Conservation (phyloP, 768 basidiomycete species). For the Lentinula lateritia region DNA sequence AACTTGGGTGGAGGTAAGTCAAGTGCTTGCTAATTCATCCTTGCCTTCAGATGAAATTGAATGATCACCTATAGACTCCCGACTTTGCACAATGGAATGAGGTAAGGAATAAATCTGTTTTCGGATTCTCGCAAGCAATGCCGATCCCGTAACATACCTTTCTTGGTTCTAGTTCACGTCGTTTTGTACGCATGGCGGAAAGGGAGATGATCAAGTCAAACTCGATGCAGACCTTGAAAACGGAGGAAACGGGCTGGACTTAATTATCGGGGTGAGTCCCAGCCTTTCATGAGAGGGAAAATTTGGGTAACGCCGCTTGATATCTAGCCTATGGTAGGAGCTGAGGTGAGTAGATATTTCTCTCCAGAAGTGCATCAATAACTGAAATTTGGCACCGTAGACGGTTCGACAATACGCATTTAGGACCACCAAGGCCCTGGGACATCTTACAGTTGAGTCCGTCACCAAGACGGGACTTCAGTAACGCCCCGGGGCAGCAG, state of each 20-base stretch:
- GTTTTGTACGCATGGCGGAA: background rate
- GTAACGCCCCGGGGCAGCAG: too few species aligned
- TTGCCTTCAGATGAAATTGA: background rate
- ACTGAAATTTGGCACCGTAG: background rate
- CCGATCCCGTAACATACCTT: too few species aligned
- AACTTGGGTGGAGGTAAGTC: background rate
- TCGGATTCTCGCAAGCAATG: too few species aligned
- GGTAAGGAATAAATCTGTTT: background rate
- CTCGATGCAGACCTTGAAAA: background rate
- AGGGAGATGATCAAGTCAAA: background rate
- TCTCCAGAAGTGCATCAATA: background rate
- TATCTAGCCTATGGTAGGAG: background rate
- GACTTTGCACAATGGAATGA: background rate
- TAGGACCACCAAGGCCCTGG: background rate
- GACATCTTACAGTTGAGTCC: background rate
- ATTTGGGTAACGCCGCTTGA: background rate
- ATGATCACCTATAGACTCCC: background rate
- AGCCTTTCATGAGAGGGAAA: too few species aligned
- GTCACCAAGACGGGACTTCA: background rate
- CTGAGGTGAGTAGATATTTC: background rate
- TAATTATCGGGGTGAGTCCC: background rate
- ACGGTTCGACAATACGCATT: background rate
- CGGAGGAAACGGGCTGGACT: background rate
- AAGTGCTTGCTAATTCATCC: background rate
- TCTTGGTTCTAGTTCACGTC: background rate